These are phyloP conservation scores for Nakazawaea laoshanensis DNA, from an alignment of 805 yeast species.

Conservation along the genomic window DNA sequence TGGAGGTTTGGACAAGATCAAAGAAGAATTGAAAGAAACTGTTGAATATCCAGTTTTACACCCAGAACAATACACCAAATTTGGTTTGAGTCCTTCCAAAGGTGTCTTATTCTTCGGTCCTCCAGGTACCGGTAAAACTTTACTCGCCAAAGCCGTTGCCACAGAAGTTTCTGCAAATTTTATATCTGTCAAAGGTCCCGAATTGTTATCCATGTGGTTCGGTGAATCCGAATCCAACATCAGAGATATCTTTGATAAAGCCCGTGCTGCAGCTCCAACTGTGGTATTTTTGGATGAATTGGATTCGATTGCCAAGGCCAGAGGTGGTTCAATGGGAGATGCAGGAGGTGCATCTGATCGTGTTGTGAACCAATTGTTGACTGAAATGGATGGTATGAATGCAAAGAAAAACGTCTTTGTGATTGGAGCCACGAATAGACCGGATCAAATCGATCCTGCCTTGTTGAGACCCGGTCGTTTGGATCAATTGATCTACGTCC, in stretches of 20 bases:
- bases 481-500: slow-evolving; percentile 97
- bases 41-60: slow-evolving; percentile 98
- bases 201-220: slow-evolving; percentile 95
- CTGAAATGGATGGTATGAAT: slow-evolving; percentile 99
- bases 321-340: slow-evolving; percentile 88
- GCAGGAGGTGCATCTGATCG: slow-evolving; percentile 97
- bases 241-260: slow-evolving; percentile 96
- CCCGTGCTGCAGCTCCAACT: slow-evolving; percentile 99
- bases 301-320: slow-evolving; percentile 94
- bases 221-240: slow-evolving; percentile 98
- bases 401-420: slow-evolving; percentile 98
- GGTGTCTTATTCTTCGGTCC: slow-evolving; percentile 99
- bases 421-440: slow-evolving; percentile 99
- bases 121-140: slow-evolving; percentile 99
- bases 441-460: slow-evolving; percentile 99
- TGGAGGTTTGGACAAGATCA: slow-evolving; percentile 96
- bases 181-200: slow-evolving; percentile 96
- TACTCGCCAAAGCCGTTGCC: slow-evolving; percentile 97
- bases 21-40: slow-evolving; percentile 95
- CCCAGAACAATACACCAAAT: slow-evolving; percentile 97
- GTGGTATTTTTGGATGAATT: slow-evolving; percentile 97
- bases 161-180: slow-evolving; percentile 98
- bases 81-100: slow-evolving; percentile 95
- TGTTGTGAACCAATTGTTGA: slow-evolving; percentile 90
- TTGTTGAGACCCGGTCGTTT: slow-evolving; percentile 97